A percentile compares a stretch with the other conserved stretches of the same genome.
These are phyloP conservation scores for Yarrowia sp. DNA, from an alignment of 805 yeast genomes.

Conservation along the genomic window DNA sequence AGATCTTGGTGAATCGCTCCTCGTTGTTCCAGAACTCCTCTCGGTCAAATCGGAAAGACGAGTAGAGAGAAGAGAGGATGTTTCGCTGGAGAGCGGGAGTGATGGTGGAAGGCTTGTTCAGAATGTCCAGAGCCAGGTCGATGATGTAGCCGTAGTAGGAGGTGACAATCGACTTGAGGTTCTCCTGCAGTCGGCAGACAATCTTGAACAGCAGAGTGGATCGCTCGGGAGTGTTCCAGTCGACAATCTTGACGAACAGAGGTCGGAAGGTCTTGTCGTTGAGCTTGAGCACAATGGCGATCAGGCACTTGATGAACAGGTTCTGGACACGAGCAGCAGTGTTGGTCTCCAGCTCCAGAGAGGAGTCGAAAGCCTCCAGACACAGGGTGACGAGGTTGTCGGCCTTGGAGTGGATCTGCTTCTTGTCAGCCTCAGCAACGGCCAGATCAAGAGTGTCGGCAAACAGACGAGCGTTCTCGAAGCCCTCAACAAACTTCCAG, in stretches of 20 bases:
- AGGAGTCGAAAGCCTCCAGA: conserved; percentile 64
- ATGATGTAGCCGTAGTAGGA: conserved; percentile 81
- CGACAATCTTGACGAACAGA: conserved; percentile 74
- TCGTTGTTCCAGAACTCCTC: conserved; percentile 94
- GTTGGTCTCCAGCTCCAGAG: conserved; percentile 62
- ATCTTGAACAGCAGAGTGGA: conserved; percentile 77
- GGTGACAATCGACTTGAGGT: conserved; percentile 81
- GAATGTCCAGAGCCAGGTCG: conserved; percentile 62
- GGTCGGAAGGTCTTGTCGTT: conserved; percentile 95
- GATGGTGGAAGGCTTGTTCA: conserved; percentile 51
- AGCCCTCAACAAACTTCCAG: conserved; percentile 51
- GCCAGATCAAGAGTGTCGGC: conserved; percentile 64
- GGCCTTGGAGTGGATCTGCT: conserved; percentile 69
- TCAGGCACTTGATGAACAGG: conserved; percentile 67
- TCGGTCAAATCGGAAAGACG: conserved; percentile 83
- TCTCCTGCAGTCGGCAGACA: conserved; percentile 79
- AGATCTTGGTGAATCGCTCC: conserved; percentile 73
- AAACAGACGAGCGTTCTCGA: conserved; percentile 56
- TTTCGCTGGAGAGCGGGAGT: conserved; percentile 59
- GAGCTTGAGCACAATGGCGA: conserved; percentile 78
- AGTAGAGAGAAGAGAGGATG: conserved; percentile 65
- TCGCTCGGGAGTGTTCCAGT: conserved; percentile 70
- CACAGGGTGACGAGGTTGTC: conserved; percentile 66
- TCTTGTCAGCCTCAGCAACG: conserved; percentile 67
- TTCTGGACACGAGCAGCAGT: conserved; percentile 80